Base-by-base conservation (phyloP, 2,329 filamentous ascomycete genomes). In the Xylaria sp. region DNA sequence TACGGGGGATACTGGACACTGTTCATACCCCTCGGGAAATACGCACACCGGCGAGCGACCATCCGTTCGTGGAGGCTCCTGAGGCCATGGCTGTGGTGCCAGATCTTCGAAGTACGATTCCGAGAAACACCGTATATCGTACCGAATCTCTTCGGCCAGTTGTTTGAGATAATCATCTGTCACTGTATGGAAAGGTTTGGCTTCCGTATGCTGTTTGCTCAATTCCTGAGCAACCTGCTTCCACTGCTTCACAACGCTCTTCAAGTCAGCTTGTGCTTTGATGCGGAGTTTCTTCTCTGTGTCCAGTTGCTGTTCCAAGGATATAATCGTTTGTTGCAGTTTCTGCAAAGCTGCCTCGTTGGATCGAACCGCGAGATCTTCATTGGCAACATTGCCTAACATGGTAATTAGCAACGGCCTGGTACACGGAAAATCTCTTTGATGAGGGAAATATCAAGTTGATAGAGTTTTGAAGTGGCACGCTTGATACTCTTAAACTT, bases 81-180 rank as follows among this genome's bases (percentile, higher is more conserved):
- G 61, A 27, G 51, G 61, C 61, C 61, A 57, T 40, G 23, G 27
- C 9, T 37, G 40, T 10, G 37, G 51, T 27, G 42, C 13, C 51
- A 57, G 29, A 44, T 48, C 61, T 57, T 57, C 61, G 29, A 63
- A 63, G 40, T 57, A 63, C 6, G 29, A 18, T 13, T 57, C 51
- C n/a, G 61, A 23, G 32, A 63, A 63, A 29, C 51, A 57, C 29
- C 51, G 27, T 37, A 63, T 21, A 37, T 63, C 61, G 32, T 63
- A 63, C 40, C 51, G 47, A 10, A 63, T 40, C 53, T 48, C 61
- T n/a, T 21, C 27, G 18, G 18, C 61, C 16, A 57, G 27, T 29
- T 63, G 40, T 37, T 63, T 63, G n/a, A 63, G 61, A 44, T 63
- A 63, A 35, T 57, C 51, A 25, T 63, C 61, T n/a, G 61, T 63